phyloP scores from a whole-genome alignment of 2,329 filamentous ascomycete species.

The Trichoderma koningiopsis region DNA sequence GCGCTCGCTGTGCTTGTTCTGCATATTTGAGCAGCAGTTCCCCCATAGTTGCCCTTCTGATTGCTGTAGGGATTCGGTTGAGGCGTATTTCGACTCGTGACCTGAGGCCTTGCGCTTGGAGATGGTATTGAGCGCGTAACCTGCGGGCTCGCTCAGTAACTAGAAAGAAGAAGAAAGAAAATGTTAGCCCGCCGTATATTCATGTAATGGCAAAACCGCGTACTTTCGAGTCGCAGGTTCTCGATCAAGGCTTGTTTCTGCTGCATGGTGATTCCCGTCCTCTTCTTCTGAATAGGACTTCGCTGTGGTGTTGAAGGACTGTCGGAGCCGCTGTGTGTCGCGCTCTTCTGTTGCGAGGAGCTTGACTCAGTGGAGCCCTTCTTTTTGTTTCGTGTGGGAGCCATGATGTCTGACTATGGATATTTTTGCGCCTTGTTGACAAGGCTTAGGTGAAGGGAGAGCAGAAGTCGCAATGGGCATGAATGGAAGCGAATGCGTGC shows the following conservation, averaged over 20 bases:
- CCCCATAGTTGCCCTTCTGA: constrained; percentile 79
- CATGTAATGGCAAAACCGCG: constrained; percentile 33
- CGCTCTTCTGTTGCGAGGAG: constrained; percentile 25
- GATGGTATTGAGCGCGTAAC: constrained; percentile 82
- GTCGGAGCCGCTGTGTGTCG: constrained; percentile 31
- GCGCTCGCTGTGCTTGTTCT: constrained; percentile 44
- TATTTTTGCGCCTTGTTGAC: constrained; percentile 13
- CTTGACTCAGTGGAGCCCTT: constrained; percentile 34
- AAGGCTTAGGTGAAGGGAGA: constrained; percentile 19
- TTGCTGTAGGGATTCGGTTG: constrained; percentile 80
- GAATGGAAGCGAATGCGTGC: constrained; percentile 7
- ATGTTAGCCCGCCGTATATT: constrained; percentile 26
- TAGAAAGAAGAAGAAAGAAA: constrained; percentile 39
- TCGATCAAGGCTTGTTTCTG: constrained; percentile 89
- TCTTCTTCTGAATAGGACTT: constrained; percentile 66
- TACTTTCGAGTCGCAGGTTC: constrained; percentile 87
- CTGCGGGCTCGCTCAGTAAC: constrained; percentile 87
- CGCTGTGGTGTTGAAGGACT: constrained; percentile 47
- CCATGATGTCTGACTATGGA: constrained; percentile 45
- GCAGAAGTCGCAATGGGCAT: background rate
- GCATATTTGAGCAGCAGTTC: constrained; percentile 65
- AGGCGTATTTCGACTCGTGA: constrained; percentile 89
- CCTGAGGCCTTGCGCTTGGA: constrained; percentile 82
- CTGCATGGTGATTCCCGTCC: constrained; percentile 61
- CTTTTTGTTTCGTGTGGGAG: constrained; percentile 47